Conservation (phyloP, 495 filamentous ascomycete species). For the Annulohypoxylon bovei region DNA sequence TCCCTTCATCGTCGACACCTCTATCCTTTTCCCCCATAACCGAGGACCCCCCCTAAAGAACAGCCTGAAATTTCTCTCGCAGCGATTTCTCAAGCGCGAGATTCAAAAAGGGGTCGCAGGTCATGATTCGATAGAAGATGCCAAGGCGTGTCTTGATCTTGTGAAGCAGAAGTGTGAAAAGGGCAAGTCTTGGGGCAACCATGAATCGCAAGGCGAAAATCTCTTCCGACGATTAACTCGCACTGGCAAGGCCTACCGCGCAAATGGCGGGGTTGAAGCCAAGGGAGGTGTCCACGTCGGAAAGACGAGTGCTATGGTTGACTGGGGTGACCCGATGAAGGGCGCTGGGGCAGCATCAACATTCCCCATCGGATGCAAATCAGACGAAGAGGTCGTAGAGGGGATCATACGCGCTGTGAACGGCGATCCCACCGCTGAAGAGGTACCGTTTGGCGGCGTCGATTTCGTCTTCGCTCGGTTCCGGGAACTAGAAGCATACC, state of each 20-base stretch:
- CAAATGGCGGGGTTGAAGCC: conserved; percentile 60
- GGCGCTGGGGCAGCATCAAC: conserved; percentile 77
- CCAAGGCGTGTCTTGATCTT: conserved; percentile 87
- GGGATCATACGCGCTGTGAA: conserved; percentile 73
- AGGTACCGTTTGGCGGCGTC: conserved; percentile 74
- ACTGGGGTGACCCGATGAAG: conserved; percentile 84
- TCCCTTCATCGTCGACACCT: conserved; percentile 91
- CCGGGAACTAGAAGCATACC: conserved; percentile 80
- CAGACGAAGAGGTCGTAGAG: conserved; percentile 78
- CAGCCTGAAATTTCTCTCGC: conserved; percentile 83
- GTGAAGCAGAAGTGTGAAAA: conserved; percentile 95
- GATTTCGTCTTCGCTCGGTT: conserved; percentile 92
- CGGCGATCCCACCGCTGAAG: conserved; percentile 70
- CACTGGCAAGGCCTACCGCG: conserved; percentile 59
- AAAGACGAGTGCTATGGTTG: conserved; percentile 82
- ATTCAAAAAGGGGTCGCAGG: conserved; percentile 77
- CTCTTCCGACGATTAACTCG: conserved; percentile 86
- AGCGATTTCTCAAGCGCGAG: conserved; percentile 81
- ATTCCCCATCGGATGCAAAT: conserved; percentile 74
- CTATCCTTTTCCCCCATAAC: conserved; percentile 77
- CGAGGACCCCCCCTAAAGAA: conserved; percentile 65
- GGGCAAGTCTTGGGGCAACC: conserved; percentile 82
- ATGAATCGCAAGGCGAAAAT: conserved; percentile 77
- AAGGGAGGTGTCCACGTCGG: conserved; percentile 59
- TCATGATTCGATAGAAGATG: conserved; percentile 93